These are phyloP conservation scores for Linum tenue DNA, from an alignment of 345 rosid species.

Conservation along the genomic window DNA sequence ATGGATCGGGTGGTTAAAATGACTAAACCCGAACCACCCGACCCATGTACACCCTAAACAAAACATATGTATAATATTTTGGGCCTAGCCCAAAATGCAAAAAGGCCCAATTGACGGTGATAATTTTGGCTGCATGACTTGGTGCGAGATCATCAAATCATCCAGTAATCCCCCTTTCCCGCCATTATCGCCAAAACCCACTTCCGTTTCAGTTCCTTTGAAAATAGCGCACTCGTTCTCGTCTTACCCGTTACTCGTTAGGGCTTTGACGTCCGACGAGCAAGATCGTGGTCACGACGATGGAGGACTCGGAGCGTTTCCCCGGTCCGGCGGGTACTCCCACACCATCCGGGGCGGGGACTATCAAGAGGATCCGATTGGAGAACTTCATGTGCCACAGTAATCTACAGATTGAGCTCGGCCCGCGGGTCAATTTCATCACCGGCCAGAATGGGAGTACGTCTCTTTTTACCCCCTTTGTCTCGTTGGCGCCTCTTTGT, in stretches of 20 bases:
- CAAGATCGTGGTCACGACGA: slow-evolving; percentile 6
- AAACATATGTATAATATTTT: no score
- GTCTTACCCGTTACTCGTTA: not conserved
- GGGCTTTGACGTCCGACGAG: not conserved
- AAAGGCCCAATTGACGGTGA: no score
- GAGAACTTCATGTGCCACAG: slow-evolving; percentile 95
- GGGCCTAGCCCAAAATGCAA: no score
- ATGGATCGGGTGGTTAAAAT: no score
- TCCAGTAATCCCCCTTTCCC: not conserved
- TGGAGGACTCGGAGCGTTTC: slow-evolving; percentile 40
- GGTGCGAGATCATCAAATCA: not conserved
- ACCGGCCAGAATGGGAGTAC: slow-evolving; percentile 97
- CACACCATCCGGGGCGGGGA: slow-evolving; percentile 47
- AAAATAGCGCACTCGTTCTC: not conserved
- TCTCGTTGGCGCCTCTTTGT: not conserved
- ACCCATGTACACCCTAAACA: no score
- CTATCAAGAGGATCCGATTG: slow-evolving; percentile 52
- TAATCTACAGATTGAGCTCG: slow-evolving; percentile 66
- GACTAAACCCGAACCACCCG: no score
- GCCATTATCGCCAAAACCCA: not conserved
- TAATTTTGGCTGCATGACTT: not conserved
- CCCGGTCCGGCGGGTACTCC: slow-evolving; percentile 13
- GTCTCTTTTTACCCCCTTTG: not conserved
- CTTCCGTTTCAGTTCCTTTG: not conserved
- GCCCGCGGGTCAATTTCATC: slow-evolving; percentile 86